Conservation (phyloP, 2,329 filamentous ascomycete genomes). For the Colletotrichum horii region DNA sequence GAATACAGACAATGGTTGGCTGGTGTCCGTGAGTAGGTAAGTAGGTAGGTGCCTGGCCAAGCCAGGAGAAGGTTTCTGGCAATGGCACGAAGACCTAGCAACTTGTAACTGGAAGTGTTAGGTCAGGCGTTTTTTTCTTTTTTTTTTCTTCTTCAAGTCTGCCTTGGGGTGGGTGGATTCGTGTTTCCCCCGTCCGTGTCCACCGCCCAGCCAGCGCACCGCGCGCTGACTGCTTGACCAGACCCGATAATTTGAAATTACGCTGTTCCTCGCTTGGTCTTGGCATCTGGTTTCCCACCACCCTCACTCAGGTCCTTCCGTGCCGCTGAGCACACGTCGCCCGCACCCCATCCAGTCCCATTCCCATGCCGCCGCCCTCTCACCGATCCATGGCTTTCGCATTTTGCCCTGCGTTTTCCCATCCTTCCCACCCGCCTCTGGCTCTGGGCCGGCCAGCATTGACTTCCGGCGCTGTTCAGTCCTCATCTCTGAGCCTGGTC, state of each 20-base stretch:
- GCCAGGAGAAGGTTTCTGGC: neutral
- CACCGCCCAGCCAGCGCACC: neutral
- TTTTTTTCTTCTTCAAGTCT: slow-evolving; percentile 10
- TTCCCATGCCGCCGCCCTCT: neutral
- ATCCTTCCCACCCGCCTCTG: neutral
- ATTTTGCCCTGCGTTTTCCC: neutral
- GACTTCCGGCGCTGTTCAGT: neutral
- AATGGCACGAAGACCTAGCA: neutral
- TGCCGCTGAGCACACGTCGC: neutral
- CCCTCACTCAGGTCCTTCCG: neutral
- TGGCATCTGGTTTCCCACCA: neutral
- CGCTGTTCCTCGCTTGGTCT: slow-evolving; percentile 12
- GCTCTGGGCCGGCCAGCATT: neutral
- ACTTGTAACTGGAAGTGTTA: neutral
- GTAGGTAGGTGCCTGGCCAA: neutral
- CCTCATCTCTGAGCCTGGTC: neutral
- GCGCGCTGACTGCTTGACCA: neutral
- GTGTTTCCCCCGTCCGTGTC: slow-evolving; percentile 3
- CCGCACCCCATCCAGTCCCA: neutral
- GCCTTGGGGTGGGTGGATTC: slow-evolving; percentile 15
- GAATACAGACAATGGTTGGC: neutral
- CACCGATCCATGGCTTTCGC: neutral
- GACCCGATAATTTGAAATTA: slow-evolving; percentile 20
- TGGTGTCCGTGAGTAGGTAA: neutral
- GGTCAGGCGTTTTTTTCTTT: slow-evolving; percentile 12